A percentile compares a stretch with the other conserved stretches of the same genome.
These are phyloP conservation scores for Coniochaeta sp. DNA, from an alignment of 2,329 filamentous ascomycete species.

Conservation along the genomic window DNA sequence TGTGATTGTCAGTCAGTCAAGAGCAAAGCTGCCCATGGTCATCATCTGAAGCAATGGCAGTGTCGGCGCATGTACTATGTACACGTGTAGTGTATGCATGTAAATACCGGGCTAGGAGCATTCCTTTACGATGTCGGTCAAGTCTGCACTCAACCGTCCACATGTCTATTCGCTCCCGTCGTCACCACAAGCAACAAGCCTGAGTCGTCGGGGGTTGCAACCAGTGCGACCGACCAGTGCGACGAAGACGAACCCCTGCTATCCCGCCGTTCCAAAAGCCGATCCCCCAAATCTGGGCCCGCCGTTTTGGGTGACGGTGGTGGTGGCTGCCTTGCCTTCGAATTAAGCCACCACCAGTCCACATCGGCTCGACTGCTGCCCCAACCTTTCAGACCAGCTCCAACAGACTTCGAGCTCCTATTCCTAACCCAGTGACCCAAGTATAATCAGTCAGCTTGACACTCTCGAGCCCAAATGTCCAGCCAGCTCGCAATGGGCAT, in stretches of 20 bases:
- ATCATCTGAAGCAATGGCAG: background rate
- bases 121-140: background rate
- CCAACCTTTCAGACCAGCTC: background rate
- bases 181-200: background rate
- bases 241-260: background rate
- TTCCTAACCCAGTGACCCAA: background rate
- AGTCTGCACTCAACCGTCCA: background rate
- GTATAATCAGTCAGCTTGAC: background rate
- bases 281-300: background rate
- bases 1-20: too few species aligned
- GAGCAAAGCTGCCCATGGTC: too few species aligned
- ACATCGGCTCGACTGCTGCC: background rate
- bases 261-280: background rate
- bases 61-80: background rate
- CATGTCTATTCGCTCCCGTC: background rate
- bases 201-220: too few species aligned
- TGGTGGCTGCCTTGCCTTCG: background rate
- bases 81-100: too few species aligned
- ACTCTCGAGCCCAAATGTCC: background rate
- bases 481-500: background rate
- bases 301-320: background rate
- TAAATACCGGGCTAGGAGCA: background rate
- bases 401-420: background rate
- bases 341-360: background rate
- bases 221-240: too few species aligned